Conservation (phyloP, 2,329 filamentous ascomycete genomes). For the Fusarium torulosum region DNA sequence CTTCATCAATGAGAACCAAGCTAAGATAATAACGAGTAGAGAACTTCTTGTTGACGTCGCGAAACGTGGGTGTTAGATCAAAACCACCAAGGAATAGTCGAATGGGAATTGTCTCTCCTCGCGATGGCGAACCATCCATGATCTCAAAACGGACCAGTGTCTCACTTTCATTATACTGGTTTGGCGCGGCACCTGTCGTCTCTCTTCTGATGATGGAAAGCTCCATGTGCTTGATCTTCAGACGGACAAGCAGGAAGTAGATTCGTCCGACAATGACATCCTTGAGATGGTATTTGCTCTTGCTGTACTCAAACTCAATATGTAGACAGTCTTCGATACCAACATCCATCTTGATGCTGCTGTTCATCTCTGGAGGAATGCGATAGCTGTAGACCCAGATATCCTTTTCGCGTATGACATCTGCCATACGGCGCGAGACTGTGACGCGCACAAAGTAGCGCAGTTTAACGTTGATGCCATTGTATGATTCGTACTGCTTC, state of each 20-base stretch:
- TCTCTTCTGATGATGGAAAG: conserved; percentile 96
- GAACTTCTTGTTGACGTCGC: conserved; percentile 99
- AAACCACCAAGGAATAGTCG: conserved; percentile 97
- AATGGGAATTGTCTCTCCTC: conserved; percentile 95
- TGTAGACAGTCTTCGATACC: conserved; percentile 99
- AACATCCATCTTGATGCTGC: conserved; percentile 99
- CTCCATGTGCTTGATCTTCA: conserved; percentile 99
- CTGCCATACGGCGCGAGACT: conserved; percentile 95
- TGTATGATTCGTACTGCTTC: conserved; percentile 99
- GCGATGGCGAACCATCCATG: conserved; percentile 98
- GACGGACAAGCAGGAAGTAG: conserved; percentile 94
- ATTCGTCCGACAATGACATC: conserved; percentile 98
- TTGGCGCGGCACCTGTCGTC: conserved; percentile 95
- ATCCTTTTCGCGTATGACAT: conserved; percentile 98
- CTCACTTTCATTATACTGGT: conserved; percentile 99
- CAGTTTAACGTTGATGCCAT: conserved; percentile 99
- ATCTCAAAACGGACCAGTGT: conserved; percentile 99
- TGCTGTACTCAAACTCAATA: conserved; percentile 99
- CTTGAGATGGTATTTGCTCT: conserved; percentile 99
- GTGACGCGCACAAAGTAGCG: conserved; percentile 98
- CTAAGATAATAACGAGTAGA: conserved; percentile 98
- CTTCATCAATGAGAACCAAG: conserved; percentile 94
- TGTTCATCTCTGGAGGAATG: conserved; percentile 98
- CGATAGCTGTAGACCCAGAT: conserved; percentile 99
- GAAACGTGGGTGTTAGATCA: conserved; percentile 96